A percentile compares a stretch with the other conserved stretches of the same genome.
These are phyloP conservation scores for Trichosanthes truncata DNA, from an alignment of 306 rosid species.

Conservation along the genomic window DNA sequence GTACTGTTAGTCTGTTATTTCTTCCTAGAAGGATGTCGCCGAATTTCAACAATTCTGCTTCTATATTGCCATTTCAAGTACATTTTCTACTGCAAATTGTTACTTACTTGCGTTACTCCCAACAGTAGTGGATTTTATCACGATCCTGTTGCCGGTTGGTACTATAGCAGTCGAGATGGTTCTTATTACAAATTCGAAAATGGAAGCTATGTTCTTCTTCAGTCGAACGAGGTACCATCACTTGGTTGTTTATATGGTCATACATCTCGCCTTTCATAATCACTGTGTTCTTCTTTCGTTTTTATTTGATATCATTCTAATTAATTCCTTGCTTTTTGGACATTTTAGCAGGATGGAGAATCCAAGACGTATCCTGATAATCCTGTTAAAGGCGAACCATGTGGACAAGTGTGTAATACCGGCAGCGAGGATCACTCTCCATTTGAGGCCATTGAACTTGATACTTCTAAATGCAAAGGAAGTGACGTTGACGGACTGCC, in stretches of 20 bases:
- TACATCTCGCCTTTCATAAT: not conserved
- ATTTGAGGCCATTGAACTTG: slow-evolving; percentile 18
- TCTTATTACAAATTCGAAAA: slow-evolving; percentile 71
- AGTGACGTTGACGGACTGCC: slow-evolving; percentile 14
- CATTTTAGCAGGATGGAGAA: slow-evolving; percentile 26
- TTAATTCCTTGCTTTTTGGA: not conserved
- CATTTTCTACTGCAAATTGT: not conserved
- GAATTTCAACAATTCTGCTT: not conserved
- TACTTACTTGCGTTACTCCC: slow-evolving; percentile 5
- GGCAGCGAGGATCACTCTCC: slow-evolving; percentile 20
- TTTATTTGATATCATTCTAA: not conserved
- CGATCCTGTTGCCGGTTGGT: slow-evolving; percentile 86
- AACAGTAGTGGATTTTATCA: slow-evolving; percentile 85
- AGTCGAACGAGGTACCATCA: slow-evolving; percentile 27
- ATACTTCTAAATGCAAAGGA: slow-evolving; percentile 20
- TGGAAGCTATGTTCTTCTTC: slow-evolving; percentile 70
- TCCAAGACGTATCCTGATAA: slow-evolving; percentile 19
- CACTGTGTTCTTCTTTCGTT: not conserved
- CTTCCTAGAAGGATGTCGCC: not conserved
- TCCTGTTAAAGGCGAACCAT: slow-evolving; percentile 15
- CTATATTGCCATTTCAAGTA: not conserved
- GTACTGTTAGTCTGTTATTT: not conserved
- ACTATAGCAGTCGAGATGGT: slow-evolving; percentile 58
- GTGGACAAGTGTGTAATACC: slow-evolving; percentile 3
- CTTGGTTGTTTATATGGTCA: not conserved